Evolutionary conservation across 2,329 filamentous ascomycete genomes (phyloP), one percentile per base, ranked within the genome.

Genomic region (Zalaria sp.): DNA sequence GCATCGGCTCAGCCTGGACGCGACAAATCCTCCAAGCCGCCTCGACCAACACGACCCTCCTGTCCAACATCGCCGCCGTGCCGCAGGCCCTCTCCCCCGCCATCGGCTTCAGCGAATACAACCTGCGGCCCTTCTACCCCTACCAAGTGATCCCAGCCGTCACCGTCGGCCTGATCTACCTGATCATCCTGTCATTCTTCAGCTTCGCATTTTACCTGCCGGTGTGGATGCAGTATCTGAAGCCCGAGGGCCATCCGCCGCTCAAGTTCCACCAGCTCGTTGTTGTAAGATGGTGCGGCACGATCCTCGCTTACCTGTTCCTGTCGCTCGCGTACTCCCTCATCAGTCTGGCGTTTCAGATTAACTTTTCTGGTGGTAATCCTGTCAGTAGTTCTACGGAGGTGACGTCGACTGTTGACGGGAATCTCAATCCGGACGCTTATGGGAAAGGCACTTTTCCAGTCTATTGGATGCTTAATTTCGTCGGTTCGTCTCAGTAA

Each of bases 121-220:
- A 81, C 43, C 62, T 81, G 4, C 64, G 77, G 2, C 76, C 76
- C 0, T 80, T 81, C 53, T 59, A 53, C 10, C 75, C 75, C 0
- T 63, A 70, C 4, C 65, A 65, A 2, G 61, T 68, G 1, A 73
- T 69, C 2, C 77, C 77, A 0, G 67, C 75, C 1, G 69, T 80
- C 2, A 72, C 67, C 1, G 77, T 81, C 41, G 76, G 76, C 0
- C 58, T 81, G 27, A 80, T 81, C 49, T 81, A 81, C 52, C 60
- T 80, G 2, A 80, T 81, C 50, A 80, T 81, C 50, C 65, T 81
- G 34, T 73, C 75, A 0, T 81, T 81, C 61, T 80, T 81, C 62
- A 75, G 69, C 27, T 80, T 77, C 55, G 65, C 69, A 0, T 81
- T 81, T 59, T 75, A 80, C 50, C 61, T 81, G 36, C 77, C 77